phyloP scores from a whole-genome alignment of 192 early-diverging fungal genomes.

The Gonapodya sp. region DNA sequence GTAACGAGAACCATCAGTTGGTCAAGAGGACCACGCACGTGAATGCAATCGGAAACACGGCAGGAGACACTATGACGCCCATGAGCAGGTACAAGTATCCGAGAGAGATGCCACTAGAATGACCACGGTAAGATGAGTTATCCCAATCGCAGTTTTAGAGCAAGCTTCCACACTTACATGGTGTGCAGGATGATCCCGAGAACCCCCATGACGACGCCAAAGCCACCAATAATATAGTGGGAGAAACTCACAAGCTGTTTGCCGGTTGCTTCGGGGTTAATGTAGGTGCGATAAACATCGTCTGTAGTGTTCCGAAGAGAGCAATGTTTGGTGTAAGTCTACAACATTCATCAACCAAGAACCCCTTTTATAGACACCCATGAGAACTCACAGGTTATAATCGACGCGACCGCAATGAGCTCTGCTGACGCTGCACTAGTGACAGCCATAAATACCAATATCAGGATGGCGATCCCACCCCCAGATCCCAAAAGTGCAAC shows the following conservation, averaged over 20 bases:
- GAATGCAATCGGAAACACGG: conserved; percentile 54
- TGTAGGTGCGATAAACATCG: conserved; percentile 61
- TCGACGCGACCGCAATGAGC: conserved; percentile 63
- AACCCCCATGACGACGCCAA: conserved; percentile 63
- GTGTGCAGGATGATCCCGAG: conserved; percentile 47
- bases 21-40: conserved; percentile 17
- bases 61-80: conserved; percentile 56
- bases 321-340: no score
- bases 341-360: neutral
- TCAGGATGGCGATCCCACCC: conserved; percentile 51
- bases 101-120: conserved; percentile 38
- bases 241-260: conserved; percentile 45
- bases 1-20: neutral
- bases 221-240: conserved; percentile 33
- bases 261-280: conserved; percentile 54
- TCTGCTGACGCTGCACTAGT: conserved; percentile 66
- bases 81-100: conserved; percentile 41
- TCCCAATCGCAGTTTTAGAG: neutral
- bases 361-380: neutral
- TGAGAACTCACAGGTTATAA: conserved; percentile 36
- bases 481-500: conserved; percentile 48
- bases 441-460: conserved; percentile 69
- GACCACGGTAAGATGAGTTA: neutral
- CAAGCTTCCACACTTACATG: conserved; percentile 17
- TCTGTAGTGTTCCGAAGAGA: no score